Percentiles rank a stretch among this genome's conserved stretches.
These are phyloP conservation scores for Cinnamomum chago DNA, from an alignment of 164 flowering plant species.

Conservation along the genomic window DNA sequence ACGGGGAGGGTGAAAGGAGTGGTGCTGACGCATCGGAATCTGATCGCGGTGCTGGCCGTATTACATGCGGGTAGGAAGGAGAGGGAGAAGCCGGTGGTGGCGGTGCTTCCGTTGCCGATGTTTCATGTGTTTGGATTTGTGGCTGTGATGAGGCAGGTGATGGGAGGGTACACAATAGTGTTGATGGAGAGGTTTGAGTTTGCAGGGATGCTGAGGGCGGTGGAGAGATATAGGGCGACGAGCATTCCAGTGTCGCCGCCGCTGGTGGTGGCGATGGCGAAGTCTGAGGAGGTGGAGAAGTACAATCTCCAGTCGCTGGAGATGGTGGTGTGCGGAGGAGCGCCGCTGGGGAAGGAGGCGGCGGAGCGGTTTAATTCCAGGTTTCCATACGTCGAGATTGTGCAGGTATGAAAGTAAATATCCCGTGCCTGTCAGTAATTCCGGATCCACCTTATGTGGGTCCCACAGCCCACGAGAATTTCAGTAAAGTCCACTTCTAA, in stretches of 20 bases:
- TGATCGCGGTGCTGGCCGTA: slow-evolving; percentile 45
- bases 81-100: slow-evolving; percentile 18
- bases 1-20: slow-evolving; percentile 83
- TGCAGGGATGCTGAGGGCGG: slow-evolving; percentile 52
- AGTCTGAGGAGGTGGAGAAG: slow-evolving; percentile 27
- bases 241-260: slow-evolving; percentile 62
- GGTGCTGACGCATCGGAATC: slow-evolving; percentile 60
- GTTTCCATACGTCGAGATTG: slow-evolving; percentile 32
- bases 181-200: slow-evolving; percentile 69
- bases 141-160: slow-evolving; percentile 45
- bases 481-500: no score
- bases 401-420: slow-evolving; percentile 15
- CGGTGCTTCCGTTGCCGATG: slow-evolving; percentile 51
- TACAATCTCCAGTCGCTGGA: slow-evolving; percentile 59
- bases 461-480: no score
- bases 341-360: slow-evolving; percentile 75
- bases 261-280: slow-evolving; percentile 58
- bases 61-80: not conserved
- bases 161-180: slow-evolving; percentile 39
- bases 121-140: slow-evolving; percentile 80
- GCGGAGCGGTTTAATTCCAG: slow-evolving; percentile 44
- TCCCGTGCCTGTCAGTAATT: no score
- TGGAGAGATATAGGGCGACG: slow-evolving; percentile 46
- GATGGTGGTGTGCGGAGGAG: slow-evolving; percentile 65
- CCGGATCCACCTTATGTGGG: no score